phyloP scores from a whole-genome alignment of 2,329 filamentous ascomycete genomes.

The Zymoseptoria tritici region DNA sequence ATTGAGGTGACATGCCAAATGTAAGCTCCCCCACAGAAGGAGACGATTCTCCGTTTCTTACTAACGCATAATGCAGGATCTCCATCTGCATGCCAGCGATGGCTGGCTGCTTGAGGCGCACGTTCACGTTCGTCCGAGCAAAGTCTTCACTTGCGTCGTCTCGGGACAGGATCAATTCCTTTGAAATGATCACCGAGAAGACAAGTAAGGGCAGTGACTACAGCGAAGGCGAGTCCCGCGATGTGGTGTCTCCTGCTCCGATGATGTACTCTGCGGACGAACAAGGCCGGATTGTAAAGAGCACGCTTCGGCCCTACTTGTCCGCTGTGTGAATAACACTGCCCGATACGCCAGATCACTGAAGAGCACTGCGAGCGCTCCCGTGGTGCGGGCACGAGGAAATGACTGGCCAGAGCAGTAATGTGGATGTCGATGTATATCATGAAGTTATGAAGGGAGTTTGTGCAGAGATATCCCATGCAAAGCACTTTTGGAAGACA shows the following conservation, averaged over 20 bases:
- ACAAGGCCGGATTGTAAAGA: not conserved
- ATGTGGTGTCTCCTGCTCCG: not conserved
- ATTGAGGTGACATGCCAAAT: no score
- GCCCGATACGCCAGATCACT: not conserved
- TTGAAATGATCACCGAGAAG: not conserved
- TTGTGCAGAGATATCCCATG: no score
- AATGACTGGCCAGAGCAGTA: no score
- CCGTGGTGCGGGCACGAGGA: not conserved
- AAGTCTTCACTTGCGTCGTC: not conserved
- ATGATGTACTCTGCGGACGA: not conserved
- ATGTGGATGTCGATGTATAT: no score
- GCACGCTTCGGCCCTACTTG: not conserved
- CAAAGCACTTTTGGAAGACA: no score
- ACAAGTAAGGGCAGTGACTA: not conserved
- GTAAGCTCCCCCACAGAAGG: no score
- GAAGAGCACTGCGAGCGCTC: not conserved
- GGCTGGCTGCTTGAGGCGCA: constrained; percentile 14
- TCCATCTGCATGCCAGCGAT: constrained; percentile 20
- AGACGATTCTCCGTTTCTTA: no score
- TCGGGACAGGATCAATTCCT: not conserved
- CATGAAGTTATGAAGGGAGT: no score
- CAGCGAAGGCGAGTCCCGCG: not conserved
- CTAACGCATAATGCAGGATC: constrained; percentile 1
- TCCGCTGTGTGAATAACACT: not conserved
- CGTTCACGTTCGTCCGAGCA: constrained; percentile 2